phyloP scores from a whole-genome alignment of 768 basidiomycete genomes.

The Auriscalpium vulgare region DNA sequence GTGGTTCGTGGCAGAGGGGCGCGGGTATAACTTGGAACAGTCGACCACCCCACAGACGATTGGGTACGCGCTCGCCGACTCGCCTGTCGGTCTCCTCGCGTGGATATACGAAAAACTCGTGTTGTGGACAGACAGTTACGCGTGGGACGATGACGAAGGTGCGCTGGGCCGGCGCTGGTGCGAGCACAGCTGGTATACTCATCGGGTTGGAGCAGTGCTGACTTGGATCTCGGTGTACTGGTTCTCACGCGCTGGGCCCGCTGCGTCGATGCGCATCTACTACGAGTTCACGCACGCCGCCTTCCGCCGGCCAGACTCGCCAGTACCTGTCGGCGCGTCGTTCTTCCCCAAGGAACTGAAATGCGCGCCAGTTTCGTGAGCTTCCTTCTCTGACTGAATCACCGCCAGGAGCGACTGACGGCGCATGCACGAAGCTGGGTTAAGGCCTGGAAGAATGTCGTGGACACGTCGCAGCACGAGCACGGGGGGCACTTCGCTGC shows the following conservation, averaged over 20 bases:
- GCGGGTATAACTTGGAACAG: conserved; percentile 35
- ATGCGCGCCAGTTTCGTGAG: conserved; percentile 31
- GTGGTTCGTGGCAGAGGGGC: conserved; percentile 24
- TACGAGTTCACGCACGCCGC: conserved; percentile 30
- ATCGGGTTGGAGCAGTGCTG: conserved; percentile 31
- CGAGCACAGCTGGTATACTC: neutral
- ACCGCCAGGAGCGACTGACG: neutral
- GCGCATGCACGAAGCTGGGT: conserved; percentile 34
- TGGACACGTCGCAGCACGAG: conserved; percentile 41
- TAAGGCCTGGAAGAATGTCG: conserved; percentile 27
- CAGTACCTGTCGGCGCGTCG: conserved; percentile 38
- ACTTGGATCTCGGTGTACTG: conserved; percentile 54
- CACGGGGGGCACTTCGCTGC: conserved; percentile 56
- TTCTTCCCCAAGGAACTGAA: conserved; percentile 44
- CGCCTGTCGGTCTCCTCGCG: conserved; percentile 36
- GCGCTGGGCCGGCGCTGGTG: neutral
- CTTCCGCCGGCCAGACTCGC: neutral
- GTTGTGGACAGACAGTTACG: conserved; percentile 34
- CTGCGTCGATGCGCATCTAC: conserved; percentile 52
- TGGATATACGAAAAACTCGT: conserved; percentile 27
- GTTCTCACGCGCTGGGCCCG: conserved; percentile 52
- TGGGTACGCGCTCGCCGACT: conserved; percentile 49
- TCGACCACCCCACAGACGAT: conserved; percentile 22
- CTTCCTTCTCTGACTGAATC: neutral
- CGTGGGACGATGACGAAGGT: conserved; percentile 51